Evolutionary conservation across 371 early-diverging fungal genomes (phyloP), one percentile per base, ranked within the genome.

Genomic region (Rhizopus microsporus): DNA sequence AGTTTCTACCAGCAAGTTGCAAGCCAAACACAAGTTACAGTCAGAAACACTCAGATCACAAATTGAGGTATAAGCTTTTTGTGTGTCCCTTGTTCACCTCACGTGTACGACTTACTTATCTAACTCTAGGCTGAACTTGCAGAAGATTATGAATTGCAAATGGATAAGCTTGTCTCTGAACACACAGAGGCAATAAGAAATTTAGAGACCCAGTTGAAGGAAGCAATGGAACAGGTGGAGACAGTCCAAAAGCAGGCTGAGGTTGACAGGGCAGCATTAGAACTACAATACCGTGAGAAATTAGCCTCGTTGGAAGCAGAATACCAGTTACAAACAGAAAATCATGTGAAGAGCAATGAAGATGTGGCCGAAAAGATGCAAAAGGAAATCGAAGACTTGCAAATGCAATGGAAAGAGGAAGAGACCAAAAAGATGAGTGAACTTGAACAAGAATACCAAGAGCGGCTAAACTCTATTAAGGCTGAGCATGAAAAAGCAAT

Each of bases 361-460:
- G 69, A 55, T 35, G 59, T 39, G 16, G 69, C 59, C 3, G 64
- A 62, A 30, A 65, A 52, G 30, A 59, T 77, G 51, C 63, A 68
- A 31, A 68, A 72, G 32, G 72, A 77, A 43, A 67, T 74, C 7
- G 72, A 74, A 33, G 49, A 68, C 7, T 46, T 53, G 30, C 62
- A 67, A 51, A 9, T 52, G 37, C 33, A 17, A 30, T 62, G 63
- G 67, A 58, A 62, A 12, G 40, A 67, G 43, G 67, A 51, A 16
- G 53, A 67, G 30, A 40, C 57, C 15, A 47, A 52, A 38, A 13
- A 54, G 9, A 44, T 63, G 8, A 10, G 17, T 4, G 44, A 37
- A 8, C 23, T 66, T 48, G 38, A 57, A 6, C 37, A 46, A 10
- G 53, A 59, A 7, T 64, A 71, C 29, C 46, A 59, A 30, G n/a